Base-by-base conservation (phyloP, 306 rosid species). In the Delonix regia region DNA sequence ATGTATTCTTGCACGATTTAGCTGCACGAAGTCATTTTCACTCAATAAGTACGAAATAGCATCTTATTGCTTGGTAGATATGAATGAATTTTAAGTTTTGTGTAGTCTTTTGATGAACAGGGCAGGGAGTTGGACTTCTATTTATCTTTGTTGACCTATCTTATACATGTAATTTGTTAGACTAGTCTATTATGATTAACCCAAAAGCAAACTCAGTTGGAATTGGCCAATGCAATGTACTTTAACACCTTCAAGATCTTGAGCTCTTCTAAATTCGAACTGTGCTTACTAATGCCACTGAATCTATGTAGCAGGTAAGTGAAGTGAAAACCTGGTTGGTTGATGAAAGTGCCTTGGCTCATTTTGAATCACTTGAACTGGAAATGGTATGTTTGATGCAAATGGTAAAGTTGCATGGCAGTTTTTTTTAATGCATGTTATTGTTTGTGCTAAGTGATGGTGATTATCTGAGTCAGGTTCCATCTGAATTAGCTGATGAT, bases 291-390 rank as follows among this genome's bases (percentile, higher is more conserved):
- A 69, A 82, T 70, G 79, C 47, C 19, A 55, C 70, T 67, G 63
- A 30, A 72, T 87, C 67, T 82, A 34, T 81, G 52, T 77, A 76
- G 79, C 85, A 95, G 99, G 86, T 87, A 75, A 80, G 44, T 28
- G 90, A 87, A 80, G 86, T 63, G 71, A 73, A 85, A 82, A 82
- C 96, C 34, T 95, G 99, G 99, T 82, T 95, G 89, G 91, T 85
- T 52, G 97, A 90, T 80, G 98, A 87, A 49, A 87, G 81, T 79
- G 86, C 83, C 76, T 70, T 91, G 91, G 71, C 88, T 71, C 96
- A 93, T 78, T 93, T 93, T 79, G 92, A 91, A 79, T 90, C 96
- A 27, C 88, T 93, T 69, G 91, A 91, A 81, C 66, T 87, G 74
- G 94, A 92, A 79, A 71, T 74, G 88, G 97, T 95, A 91, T 69